phyloP scores from a whole-genome alignment of 192 early-diverging fungal species.

The Coemansia asiatica region DNA sequence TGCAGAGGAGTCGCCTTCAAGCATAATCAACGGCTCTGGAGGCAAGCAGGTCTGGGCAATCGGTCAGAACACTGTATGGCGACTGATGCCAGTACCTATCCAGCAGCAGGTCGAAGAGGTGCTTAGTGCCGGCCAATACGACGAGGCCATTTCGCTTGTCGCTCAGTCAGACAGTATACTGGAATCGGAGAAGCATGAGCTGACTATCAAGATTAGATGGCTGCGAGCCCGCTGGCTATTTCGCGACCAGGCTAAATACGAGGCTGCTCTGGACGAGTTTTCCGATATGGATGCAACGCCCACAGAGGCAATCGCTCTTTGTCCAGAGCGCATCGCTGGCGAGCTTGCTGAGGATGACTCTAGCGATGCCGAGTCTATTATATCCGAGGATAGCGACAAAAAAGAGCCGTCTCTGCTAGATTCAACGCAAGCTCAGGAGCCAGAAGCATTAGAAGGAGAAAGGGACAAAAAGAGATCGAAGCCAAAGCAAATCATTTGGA shows the following conservation, averaged over 20 bases:
- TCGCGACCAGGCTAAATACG: conserved; percentile 58
- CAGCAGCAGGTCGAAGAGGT: conserved; percentile 69
- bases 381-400: not conserved
- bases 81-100: conserved; percentile 59
- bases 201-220: conserved; percentile 62
- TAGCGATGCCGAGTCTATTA: conserved; percentile 14
- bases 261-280: conserved; percentile 66
- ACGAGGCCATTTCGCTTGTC: conserved; percentile 74
- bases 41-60: conserved; percentile 76
- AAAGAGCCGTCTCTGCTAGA: conserved; percentile 16
- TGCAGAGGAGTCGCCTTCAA: conserved; percentile 53
- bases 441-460: not conserved
- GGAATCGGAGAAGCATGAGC: conserved; percentile 67
- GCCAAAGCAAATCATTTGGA: conserved; percentile 35
- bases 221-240: conserved; percentile 74
- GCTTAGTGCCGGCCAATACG: conserved; percentile 67
- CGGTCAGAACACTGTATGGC: conserved; percentile 68
- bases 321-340: conserved; percentile 69
- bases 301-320: conserved; percentile 66
- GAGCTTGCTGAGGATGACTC: conserved; percentile 53
- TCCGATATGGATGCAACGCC: conserved; percentile 66
- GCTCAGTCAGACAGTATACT: conserved; percentile 73
- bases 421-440: not conserved
- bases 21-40: conserved; percentile 60
- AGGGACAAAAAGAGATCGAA: not conserved